Conservation (phyloP, 306 rosid species). For the Luffa acutangula region DNA sequence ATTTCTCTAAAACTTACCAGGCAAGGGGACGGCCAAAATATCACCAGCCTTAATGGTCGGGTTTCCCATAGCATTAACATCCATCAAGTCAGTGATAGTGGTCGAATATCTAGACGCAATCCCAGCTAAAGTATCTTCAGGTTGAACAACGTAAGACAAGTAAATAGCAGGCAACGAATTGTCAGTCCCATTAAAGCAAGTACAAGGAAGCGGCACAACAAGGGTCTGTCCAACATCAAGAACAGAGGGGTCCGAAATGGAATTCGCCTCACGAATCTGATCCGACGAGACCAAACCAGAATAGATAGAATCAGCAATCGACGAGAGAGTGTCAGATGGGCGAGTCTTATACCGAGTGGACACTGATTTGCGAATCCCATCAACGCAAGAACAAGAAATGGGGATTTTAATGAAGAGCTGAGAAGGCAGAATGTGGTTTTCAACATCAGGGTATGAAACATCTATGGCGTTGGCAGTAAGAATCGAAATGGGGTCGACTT, state of each 20-base stretch:
- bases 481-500: slow-evolving; percentile 72
- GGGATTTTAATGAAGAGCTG: slow-evolving; percentile 79
- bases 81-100: slow-evolving; percentile 92
- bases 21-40: slow-evolving; percentile 79
- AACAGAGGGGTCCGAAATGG: slow-evolving; percentile 57
- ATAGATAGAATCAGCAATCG: slow-evolving; percentile 67
- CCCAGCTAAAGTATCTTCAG: slow-evolving; percentile 48
- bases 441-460: slow-evolving; percentile 88
- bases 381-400: slow-evolving; percentile 68
- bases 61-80: slow-evolving; percentile 92
- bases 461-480: slow-evolving; percentile 89
- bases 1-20: slow-evolving; percentile 31
- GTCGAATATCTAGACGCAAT: slow-evolving; percentile 70
- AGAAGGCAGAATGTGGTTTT: slow-evolving; percentile 85
- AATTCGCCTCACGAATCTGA: slow-evolving; percentile 82
- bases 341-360: slow-evolving; percentile 71
- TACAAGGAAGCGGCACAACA: slow-evolving; percentile 86
- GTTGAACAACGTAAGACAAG: slow-evolving; percentile 73
- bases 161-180: slow-evolving; percentile 80
- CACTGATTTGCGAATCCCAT: slow-evolving; percentile 83
- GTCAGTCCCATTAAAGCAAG: slow-evolving; percentile 94
- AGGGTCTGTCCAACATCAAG: slow-evolving; percentile 82
- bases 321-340: slow-evolving; percentile 65
- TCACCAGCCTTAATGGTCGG: slow-evolving; percentile 55
- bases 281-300: slow-evolving; percentile 85